phyloP scores from a whole-genome alignment of 768 basidiomycete genomes.

The Mycena amicta region DNA sequence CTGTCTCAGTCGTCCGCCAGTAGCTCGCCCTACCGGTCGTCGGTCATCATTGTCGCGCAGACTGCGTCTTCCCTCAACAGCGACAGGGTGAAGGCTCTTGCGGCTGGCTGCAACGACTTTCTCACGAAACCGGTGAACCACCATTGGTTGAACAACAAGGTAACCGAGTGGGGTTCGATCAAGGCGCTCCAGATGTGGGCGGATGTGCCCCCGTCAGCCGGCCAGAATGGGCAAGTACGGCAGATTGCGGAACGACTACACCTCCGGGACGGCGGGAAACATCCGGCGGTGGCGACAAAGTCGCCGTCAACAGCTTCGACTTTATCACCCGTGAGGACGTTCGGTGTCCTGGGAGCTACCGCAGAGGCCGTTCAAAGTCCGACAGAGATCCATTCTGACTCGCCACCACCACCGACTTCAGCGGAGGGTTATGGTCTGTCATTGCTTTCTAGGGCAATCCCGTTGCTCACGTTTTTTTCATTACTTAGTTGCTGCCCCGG shows the following conservation, averaged over 20 bases:
- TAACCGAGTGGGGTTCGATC: conserved; percentile 99
- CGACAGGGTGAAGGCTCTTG: conserved; percentile 95
- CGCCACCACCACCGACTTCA: conserved; percentile 6
- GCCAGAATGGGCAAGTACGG: conserved; percentile 43
- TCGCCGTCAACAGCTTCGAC: conserved; percentile 15
- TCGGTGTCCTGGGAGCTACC: conserved; percentile 2
- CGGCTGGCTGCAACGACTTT: conserved; percentile 98
- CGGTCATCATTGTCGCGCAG: conserved; percentile 98
- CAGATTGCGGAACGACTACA: conserved; percentile 51
- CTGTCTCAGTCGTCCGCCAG: conserved; percentile 57
- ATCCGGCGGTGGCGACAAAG: conserved; percentile 21
- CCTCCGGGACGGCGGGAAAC: conserved; percentile 40
- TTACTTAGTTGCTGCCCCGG: background rate
- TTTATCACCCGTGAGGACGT: conserved; percentile 6
- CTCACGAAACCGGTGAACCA: conserved; percentile 95
- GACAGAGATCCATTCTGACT: conserved; percentile 1
- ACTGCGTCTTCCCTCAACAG: conserved; percentile 95
- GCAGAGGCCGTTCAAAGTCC: background rate
- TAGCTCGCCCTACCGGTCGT: conserved; percentile 79
- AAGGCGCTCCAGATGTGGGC: conserved; percentile 94
- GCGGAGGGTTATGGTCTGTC: conserved; percentile 11
- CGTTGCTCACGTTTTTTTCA: background rate
- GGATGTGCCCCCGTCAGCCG: conserved; percentile 66
- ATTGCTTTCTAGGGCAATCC: background rate
- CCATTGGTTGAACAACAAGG: conserved; percentile 95